Evolutionary conservation across 2,329 filamentous ascomycete genomes (phyloP).

Genomic region (Corinectria fuckeliana): DNA sequence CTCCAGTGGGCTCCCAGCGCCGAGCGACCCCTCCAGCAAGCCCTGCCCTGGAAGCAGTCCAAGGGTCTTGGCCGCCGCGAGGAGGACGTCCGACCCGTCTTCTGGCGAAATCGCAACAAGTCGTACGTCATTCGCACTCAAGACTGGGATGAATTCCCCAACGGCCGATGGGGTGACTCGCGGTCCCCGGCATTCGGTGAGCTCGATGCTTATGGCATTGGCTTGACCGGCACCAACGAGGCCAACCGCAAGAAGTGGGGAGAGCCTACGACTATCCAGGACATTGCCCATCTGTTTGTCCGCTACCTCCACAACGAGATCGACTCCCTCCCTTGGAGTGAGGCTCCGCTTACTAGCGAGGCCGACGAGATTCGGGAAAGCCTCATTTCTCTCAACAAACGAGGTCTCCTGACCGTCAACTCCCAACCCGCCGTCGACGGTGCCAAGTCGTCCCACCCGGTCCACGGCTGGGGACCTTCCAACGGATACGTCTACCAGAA

Average conservation of each 20-base stretch:
- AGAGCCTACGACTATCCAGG: conserved; percentile 77
- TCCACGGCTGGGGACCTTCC: conserved; percentile 92
- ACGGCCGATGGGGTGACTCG: conserved; percentile 97
- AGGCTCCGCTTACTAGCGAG: conserved; percentile 83
- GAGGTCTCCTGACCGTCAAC: conserved; percentile 93
- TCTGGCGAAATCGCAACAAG: conserved; percentile 97
- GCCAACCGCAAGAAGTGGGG: conserved; percentile 97
- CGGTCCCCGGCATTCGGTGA: conserved; percentile 96
- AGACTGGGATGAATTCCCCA: conserved; percentile 99
- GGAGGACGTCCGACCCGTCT: conserved; percentile 96
- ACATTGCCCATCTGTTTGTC: conserved; percentile 84
- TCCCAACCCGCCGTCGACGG: conserved; percentile 95
- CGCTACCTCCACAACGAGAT: conserved; percentile 83
- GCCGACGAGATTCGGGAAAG: conserved; percentile 78
- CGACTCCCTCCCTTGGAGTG: conserved; percentile 90
- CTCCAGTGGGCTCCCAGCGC: conserved; percentile 80
- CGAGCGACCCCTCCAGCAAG: conserved; percentile 80
- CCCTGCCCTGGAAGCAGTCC: conserved; percentile 96
- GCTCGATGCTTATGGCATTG: conserved; percentile 91
- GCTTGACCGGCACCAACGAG: conserved; percentile 92
- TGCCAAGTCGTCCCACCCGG: conserved; percentile 82
- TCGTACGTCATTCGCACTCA: conserved; percentile 95
- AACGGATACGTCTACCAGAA: conserved; percentile 99
- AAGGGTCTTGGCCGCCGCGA: conserved; percentile 86
- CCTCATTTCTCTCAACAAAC: conserved; percentile 81